Evolutionary conservation across 306 rosid species (phyloP).

Genomic region (Astragalus glycyphyllos): DNA sequence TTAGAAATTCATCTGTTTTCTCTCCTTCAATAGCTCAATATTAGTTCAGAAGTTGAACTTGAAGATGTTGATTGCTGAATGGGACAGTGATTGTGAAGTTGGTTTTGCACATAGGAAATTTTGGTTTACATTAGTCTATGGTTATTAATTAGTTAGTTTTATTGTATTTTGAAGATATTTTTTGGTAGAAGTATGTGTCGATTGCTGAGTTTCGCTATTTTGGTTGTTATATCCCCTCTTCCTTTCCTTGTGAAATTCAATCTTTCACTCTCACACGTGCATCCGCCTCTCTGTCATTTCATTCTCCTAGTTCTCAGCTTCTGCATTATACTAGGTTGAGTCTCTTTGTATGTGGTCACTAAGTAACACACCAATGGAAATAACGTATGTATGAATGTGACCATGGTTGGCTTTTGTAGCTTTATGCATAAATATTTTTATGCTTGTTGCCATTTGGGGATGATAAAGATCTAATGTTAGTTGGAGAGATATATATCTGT

Average conservation of each 20-base stretch:
- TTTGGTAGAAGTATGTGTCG: background rate
- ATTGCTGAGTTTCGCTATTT: no score
- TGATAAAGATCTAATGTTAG: slow-evolving; percentile 17
- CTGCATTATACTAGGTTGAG: no score
- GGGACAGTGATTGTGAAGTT: background rate
- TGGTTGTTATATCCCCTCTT: no score
- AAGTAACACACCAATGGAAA: background rate
- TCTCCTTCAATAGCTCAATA: no score
- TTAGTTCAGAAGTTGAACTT: background rate
- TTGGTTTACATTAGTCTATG: background rate
- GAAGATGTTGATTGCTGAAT: slow-evolving; percentile 10
- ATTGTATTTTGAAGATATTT: background rate
- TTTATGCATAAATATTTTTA: slow-evolving; percentile 12
- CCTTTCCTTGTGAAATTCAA: no score
- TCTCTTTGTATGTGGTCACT: background rate
- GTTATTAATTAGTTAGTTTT: background rate
- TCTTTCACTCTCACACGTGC: no score
- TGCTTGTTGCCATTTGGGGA: slow-evolving; percentile 30
- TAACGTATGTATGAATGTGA: background rate
- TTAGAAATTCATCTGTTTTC: no score
- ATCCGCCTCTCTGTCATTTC: no score
- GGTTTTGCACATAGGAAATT: background rate
- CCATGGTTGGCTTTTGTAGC: slow-evolving; percentile 22
- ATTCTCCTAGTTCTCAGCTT: no score
- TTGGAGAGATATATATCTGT: slow-evolving; percentile 2